These are phyloP conservation scores for Dactylonectria macrodidyma DNA, from an alignment of 2,329 filamentous ascomycete species.

Conservation along the genomic window DNA sequence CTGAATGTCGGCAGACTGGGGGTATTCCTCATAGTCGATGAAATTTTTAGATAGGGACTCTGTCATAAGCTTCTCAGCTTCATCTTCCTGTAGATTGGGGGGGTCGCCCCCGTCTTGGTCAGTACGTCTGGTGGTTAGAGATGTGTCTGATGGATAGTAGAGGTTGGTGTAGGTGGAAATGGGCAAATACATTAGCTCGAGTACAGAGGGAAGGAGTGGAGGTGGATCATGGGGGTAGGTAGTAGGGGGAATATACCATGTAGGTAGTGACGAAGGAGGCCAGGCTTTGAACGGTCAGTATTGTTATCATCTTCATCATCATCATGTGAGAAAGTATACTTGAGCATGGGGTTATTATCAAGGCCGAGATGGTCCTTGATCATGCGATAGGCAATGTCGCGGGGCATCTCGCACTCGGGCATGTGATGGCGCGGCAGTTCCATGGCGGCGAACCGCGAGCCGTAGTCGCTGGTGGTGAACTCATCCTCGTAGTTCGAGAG, in stretches of 20 bases:
- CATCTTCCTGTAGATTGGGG: constrained; percentile 77
- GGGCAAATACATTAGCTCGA: too few relatives aligned
- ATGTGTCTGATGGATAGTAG: too few relatives aligned
- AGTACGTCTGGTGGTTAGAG: too few relatives aligned
- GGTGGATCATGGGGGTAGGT: too few relatives aligned
- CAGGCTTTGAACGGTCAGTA: constrained; percentile 66
- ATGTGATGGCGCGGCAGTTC: constrained; percentile 89
- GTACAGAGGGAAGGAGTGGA: too few relatives aligned
- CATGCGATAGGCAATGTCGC: constrained; percentile 92
- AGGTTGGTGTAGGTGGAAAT: too few relatives aligned
- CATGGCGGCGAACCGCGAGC: constrained; percentile 84
- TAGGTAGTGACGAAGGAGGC: constrained; percentile 97
- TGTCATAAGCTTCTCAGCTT: constrained; percentile 95
- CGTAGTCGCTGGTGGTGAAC: constrained; percentile 88
- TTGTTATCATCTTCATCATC: too few relatives aligned
- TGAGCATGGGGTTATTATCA: constrained; percentile 91
- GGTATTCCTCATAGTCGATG: constrained; percentile 90
- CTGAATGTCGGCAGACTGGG: constrained; percentile 86
- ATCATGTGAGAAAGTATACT: constrained; percentile 62
- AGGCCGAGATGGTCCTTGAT: constrained; percentile 95
- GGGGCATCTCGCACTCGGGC: constrained; percentile 91
- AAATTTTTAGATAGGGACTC: constrained; percentile 97
- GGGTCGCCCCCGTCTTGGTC: too few relatives aligned
- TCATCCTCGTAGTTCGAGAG: constrained; percentile 68
- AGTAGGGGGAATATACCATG: constrained; percentile 73